Evolutionary conservation across 2,329 filamentous ascomycete species (phyloP).

Genomic region (Penicillium sp.): DNA sequence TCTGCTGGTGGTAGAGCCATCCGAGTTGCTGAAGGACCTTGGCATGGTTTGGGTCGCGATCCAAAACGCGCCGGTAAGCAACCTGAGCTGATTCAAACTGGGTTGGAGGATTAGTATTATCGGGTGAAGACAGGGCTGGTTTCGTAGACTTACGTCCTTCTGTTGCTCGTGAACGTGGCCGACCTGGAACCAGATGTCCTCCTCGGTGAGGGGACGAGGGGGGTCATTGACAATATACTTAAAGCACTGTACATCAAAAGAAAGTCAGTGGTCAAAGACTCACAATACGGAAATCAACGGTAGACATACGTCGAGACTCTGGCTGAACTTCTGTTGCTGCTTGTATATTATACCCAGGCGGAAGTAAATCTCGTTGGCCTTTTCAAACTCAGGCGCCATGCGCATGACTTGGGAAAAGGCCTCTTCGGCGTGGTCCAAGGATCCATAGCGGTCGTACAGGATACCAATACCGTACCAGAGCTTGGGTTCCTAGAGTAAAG

Average conservation of each 20-base stretch:
- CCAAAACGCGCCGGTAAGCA: slow-evolving; percentile 89
- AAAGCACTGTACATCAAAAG: slow-evolving; percentile 71
- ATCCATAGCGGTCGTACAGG: slow-evolving; percentile 93
- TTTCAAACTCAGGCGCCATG: slow-evolving; percentile 96
- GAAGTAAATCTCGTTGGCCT: slow-evolving; percentile 99
- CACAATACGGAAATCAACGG: slow-evolving; percentile 12
- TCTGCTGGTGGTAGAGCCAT: slow-evolving; percentile 97
- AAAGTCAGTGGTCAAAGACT: slow-evolving; percentile 6
- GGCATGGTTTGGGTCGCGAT: slow-evolving; percentile 92
- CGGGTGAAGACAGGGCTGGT: not conserved
- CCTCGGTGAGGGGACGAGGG: slow-evolving; percentile 87
- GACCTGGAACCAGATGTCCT: slow-evolving; percentile 99
- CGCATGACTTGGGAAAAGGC: slow-evolving; percentile 99
- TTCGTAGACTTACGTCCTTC: slow-evolving; percentile 75
- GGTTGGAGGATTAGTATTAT: slow-evolving; percentile 34
- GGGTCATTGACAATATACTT: slow-evolving; percentile 96
- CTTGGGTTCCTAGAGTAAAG: slow-evolving; percentile 74
- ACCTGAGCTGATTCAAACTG: slow-evolving; percentile 91
- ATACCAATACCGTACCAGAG: slow-evolving; percentile 99
- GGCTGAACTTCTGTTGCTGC: slow-evolving; percentile 89
- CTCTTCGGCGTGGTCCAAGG: slow-evolving; percentile 94
- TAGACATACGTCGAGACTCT: slow-evolving; percentile 79
- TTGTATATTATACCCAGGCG: slow-evolving; percentile 99
- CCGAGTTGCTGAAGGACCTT: slow-evolving; percentile 98
- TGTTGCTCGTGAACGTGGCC: slow-evolving; percentile 98